Evolutionary conservation across 306 rosid species (phyloP), one percentile per base, ranked within the genome.

Genomic region (Dryas alaskensis): DNA sequence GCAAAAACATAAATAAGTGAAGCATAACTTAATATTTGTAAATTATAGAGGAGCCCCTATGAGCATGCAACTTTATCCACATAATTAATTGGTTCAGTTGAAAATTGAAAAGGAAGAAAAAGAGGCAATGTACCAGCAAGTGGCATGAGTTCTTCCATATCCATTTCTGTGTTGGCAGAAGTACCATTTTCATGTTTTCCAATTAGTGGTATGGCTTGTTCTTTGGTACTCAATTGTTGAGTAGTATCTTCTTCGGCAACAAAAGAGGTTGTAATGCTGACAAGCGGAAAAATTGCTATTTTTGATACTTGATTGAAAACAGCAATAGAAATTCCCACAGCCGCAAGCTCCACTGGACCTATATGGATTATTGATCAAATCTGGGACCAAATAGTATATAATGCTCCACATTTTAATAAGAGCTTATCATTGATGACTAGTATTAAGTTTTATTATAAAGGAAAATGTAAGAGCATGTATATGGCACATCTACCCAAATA

Each of bases 281-380:
- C 97, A 19, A 90, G 92, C 0, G 97, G 97, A 54, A 90, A 90
- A 65, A 86, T 90, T 14, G 89, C 87, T 0, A 88, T 85, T 76
- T 90, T 84, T 46, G 92, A 90, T 57, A 73, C 93, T 82, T 90
- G 97, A 77, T 90, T 90, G 83, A 90, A 90, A 45, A 90, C 74
- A 67, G 93, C 89, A 76, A 90, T 88, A 3, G 93, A 86, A 77
- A 90, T 86, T 70, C 96, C 96, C 55, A 88, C 96, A 53, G 96
- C 93, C 48, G 90, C 96, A 57, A 90, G 93, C 86, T 90, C 96
- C 73, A 88, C 86, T 10, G 96, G 86, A 83, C 96, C 96, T 90
- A 67, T 51, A 74, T 45, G 69, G 39, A 76, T 73, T 69, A 70
- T n/a, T 60, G 43, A 44, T 48, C 44, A 58, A 49, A 64, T 63